Base-by-base conservation (phyloP, 768 basidiomycete species). In the Mycena vitilis region DNA sequence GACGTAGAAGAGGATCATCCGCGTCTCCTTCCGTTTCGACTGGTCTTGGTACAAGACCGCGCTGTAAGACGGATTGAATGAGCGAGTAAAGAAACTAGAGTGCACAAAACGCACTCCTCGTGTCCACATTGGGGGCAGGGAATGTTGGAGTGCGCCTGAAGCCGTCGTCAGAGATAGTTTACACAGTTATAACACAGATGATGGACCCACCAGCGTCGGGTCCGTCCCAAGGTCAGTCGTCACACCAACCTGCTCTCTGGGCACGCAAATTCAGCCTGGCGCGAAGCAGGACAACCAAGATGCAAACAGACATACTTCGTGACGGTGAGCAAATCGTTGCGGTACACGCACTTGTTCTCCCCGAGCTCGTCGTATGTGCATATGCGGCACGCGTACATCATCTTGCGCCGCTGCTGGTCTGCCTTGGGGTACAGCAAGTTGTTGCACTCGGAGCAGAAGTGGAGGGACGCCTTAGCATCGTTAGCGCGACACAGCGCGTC, bases 11-110 rank as follows among this genome's bases (percentile, higher is more conserved):
- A 95, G 85, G 57, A 94, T 94, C 95, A 97, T 97, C 2, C 93
- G 87, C 1, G 97, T 98, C 77, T 97, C 95, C 74, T 95, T 95
- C 63, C 97, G 91, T 77, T 97, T 96, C 20, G 95, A 98, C 78
- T 99, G 97, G 79, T 98, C 97, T 79, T 98, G 97, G 79, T 93
- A 99, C 76, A 94, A 89, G 6, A 99, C 96, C 58, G 95, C 89
- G 75, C 96, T 99, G 75, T n/a, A 69, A 57, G 8, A n/a, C 53
- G 22, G 64, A 63, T 60, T 34, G 63, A 34, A 55, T 66, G 51
- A 64, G 30, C 30, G 30, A 44, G n/a, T 36, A 45, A 60, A 48
- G 25, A 52, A 52, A 42, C 12, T 6, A 20, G 53, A 47, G 54
- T 47, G 37, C 49, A 55, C 20, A 44, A 20, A 58, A 83, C 92